Percentiles rank a stretch among this genome's conserved stretches.
phyloP scores from a whole-genome alignment of 148 eudicot species.

The Diospyros kaki region DNA sequence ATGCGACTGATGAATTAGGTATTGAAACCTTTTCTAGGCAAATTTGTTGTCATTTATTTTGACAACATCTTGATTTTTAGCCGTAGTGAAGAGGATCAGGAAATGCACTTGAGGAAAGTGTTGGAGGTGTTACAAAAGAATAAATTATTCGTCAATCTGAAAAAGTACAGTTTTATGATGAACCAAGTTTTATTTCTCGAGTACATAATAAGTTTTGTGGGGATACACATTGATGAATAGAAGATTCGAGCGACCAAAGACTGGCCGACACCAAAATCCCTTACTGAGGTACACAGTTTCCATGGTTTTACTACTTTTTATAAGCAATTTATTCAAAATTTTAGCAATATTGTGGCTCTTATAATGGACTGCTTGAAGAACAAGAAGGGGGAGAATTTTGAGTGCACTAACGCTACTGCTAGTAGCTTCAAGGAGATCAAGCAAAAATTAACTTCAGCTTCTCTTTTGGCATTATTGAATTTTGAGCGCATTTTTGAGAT shows the following conservation, averaged over 20 bases:
- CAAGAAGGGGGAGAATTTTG: background rate
- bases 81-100: background rate
- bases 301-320: background rate
- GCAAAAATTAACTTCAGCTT: too few species aligned
- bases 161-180: background rate
- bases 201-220: background rate
- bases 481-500: background rate
- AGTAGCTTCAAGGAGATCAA: background rate
- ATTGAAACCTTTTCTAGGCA: background rate
- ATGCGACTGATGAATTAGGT: background rate
- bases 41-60: background rate
- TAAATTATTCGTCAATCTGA: background rate
- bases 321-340: background rate
- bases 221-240: background rate
- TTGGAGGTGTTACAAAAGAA: background rate
- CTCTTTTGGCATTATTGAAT: background rate
- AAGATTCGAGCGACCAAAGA: background rate
- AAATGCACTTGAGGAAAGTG: background rate
- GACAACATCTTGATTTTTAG: background rate
- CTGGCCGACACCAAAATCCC: background rate
- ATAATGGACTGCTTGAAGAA: background rate
- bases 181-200: background rate
- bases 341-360: background rate
- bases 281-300: background rate
- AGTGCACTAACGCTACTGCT: too few species aligned